Base-by-base conservation (phyloP, 2,329 filamentous ascomycete genomes). In the Pseudocercospora cruenta region DNA sequence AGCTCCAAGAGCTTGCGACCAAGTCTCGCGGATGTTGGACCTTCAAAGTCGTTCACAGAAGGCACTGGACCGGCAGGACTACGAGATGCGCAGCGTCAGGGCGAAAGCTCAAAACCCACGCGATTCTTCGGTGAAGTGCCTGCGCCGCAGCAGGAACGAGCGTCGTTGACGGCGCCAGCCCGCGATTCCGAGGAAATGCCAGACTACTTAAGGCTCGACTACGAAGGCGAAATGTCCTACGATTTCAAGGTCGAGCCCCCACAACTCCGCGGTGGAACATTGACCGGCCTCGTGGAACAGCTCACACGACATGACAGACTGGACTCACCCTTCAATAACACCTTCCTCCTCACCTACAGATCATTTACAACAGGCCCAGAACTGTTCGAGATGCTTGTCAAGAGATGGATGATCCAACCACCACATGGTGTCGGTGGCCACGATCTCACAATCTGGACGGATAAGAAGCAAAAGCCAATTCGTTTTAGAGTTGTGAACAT, bases 401-500 rank as follows among this genome's bases (percentile, higher is more conserved):
- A 93, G 78, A 87, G 95, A 61, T 99, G 97, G 82, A 92, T 90
- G 69, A 92, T 97, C 59, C 94, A 98, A 75, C 94, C 95, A 21
- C 94, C 94, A 0, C 89, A 92, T 71, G 93, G 92, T 5, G 82
- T 99, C 59, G 88, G 83, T 8, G 86, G 87, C 62, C 81, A 86
- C 45, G 93, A 98, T 70, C 93, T 91, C 73, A 92, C 97, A 63
- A 84, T 87, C 31, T 99, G 95, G 95, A 88, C 91, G 39, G 93
- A 97, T 77, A 90, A 90, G 76, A 99, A 99, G 81, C 95, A 98
- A 78, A 97, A 96, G 76, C 91, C 93, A 4, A 97, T 98, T 67
- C 88, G 95, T 39, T 96, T 99, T 82, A 89, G 95, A 49, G 94
- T 99, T 1, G 93, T 99, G 70, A 99, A 98, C 75, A 98, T 97